These are phyloP conservation scores for Zymoseptoria ardabiliae DNA, from an alignment of 2,329 filamentous ascomycete genomes.

Conservation along the genomic window DNA sequence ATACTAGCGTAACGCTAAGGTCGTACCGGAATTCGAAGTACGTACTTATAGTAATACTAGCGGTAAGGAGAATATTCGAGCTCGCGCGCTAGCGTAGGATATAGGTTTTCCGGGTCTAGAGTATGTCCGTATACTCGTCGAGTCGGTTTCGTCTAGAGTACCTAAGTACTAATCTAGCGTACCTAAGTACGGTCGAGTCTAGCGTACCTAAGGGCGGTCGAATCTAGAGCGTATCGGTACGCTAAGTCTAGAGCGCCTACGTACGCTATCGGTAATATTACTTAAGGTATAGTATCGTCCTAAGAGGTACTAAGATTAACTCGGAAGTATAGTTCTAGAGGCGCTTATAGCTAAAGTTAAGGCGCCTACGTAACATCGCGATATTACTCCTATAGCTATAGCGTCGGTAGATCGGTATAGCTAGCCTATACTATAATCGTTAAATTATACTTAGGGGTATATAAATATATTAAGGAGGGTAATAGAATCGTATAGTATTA, in stretches of 20 bases:
- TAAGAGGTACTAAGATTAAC: no score
- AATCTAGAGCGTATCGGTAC: neutral
- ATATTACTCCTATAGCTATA: neutral
- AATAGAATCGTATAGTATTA: no score
- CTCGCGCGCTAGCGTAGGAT: neutral
- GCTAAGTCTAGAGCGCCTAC: neutral
- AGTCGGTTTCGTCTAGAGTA: neutral
- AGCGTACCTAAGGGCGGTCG: neutral
- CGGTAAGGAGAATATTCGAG: neutral
- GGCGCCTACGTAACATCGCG: neutral
- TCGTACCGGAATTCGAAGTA: neutral
- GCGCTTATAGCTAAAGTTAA: neutral
- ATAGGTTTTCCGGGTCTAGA: neutral
- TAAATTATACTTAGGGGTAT: neutral
- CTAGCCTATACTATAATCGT: neutral
- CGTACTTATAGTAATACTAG: neutral
- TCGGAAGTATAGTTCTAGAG: neutral
- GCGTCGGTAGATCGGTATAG: neutral
- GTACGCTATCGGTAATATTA: neutral
- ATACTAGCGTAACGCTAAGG: no score
- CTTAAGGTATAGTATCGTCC: no score
- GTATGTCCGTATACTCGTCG: neutral
- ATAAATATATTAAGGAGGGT: neutral
- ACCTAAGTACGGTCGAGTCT: neutral
- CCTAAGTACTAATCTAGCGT: neutral